A percentile compares a stretch with the other conserved stretches of the same genome.
Evolutionary conservation across 352 stramenopile species (phyloP).

Genomic region (Phytopythium cucurbitacearum): DNA sequence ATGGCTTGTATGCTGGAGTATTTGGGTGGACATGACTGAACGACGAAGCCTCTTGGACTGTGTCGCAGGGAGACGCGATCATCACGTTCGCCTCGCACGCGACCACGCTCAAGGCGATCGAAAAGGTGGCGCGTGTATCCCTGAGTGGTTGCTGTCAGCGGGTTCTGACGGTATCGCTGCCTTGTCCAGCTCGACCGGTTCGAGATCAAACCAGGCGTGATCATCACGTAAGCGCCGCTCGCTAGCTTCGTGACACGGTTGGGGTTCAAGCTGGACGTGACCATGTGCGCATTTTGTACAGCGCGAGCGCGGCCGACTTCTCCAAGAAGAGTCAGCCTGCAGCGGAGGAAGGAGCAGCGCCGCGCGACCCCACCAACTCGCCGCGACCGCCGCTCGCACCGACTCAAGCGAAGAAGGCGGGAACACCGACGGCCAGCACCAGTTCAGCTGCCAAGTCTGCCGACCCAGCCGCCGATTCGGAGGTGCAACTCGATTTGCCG

Average conservation of each 20-base stretch:
- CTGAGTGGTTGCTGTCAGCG: background rate
- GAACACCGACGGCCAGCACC: background rate
- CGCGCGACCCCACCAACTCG: no score
- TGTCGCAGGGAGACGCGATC: slow-evolving; percentile 65
- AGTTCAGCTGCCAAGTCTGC: background rate
- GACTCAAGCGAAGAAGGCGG: no score
- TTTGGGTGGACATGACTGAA: background rate
- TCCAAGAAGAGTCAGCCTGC: slow-evolving; percentile 16
- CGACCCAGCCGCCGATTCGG: slow-evolving; percentile 3
- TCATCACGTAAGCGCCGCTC: slow-evolving; percentile 56
- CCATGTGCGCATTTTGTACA: slow-evolving; percentile 6
- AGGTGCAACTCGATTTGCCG: slow-evolving; percentile 20
- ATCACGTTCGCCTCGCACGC: slow-evolving; percentile 75
- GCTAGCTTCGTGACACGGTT: background rate
- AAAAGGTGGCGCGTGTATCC: slow-evolving; percentile 29
- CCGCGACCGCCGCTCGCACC: no score
- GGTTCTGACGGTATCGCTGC: background rate
- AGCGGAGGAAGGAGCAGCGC: background rate
- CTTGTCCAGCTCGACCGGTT: slow-evolving; percentile 56
- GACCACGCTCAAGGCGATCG: slow-evolving; percentile 64
- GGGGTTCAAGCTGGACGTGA: background rate
- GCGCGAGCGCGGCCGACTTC: slow-evolving; percentile 45
- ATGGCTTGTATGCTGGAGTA: background rate
- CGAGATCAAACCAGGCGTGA: slow-evolving; percentile 81
- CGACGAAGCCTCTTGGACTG: background rate